Base-by-base conservation (phyloP, 176 grass and related monocot genomes). In the Lolium perenne region DNA sequence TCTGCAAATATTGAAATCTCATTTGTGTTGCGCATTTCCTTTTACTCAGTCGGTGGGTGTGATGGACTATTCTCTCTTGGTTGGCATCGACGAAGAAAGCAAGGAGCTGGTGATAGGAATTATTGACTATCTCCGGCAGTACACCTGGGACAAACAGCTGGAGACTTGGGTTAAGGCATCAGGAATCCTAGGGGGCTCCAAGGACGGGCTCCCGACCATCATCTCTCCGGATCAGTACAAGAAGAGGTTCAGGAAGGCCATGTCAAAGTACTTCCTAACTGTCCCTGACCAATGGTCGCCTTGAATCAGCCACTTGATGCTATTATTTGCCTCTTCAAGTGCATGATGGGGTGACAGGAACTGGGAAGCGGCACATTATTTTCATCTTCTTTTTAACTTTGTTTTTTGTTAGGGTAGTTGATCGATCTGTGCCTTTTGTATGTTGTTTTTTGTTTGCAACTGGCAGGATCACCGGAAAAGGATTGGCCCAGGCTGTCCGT, bases 81-180 rank as follows among this genome's bases (percentile, higher is more conserved):
- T 94, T 74, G 97, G 97, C 59, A 92, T 99, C 6, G 97, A 99
- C 50, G 92, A 96, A 65, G 87, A 92, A 51, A 92, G 78, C 17
- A 96, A 96, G 35, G 97, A 99, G 73, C 92, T 96, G 71, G 97
- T 96, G 71, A 91, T 96, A 2, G 94, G 97, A 77, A 96, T 99
- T 41, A 99, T 99, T 4, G 97, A 99, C 85, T 99, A 91, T 70
- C 86, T 99, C 84, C 91, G 97, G 48, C 97, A 99, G 71, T 99
- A 99, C 76, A 99, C 94, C 4, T 99, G 97, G 97, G 97, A 96
- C 82, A 99, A 99, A 54, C 92, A 94, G 55, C 68, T 99, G n/a
- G 97, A 99, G 83, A 99, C 90, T 10, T 99, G 82, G 97, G 94
- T 99, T 79, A 99, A 99, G 85, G 92, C 89, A 4, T 87, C 97